These are phyloP conservation scores for Hypoxylon rubiginosum DNA, from an alignment of 2,329 filamentous ascomycete species.

Conservation along the genomic window DNA sequence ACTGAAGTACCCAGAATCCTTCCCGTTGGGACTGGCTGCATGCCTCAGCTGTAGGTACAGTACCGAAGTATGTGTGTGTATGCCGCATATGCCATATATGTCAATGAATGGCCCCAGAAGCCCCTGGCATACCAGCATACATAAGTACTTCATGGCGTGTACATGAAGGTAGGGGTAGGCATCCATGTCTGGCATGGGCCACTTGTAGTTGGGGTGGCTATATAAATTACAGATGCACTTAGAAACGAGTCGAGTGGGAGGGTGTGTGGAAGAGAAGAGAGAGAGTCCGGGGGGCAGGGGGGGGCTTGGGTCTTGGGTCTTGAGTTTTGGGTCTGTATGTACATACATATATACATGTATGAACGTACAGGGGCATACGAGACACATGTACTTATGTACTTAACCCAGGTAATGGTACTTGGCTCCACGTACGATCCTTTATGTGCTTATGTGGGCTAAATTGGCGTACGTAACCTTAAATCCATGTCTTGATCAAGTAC, in stretches of 20 bases:
- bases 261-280: not conserved
- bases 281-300: slow-evolving; percentile 27
- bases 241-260: slow-evolving; percentile 3
- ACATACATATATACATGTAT: not conserved
- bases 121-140: slow-evolving; percentile 32
- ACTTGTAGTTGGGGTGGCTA: slow-evolving; percentile 32
- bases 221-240: slow-evolving; percentile 19
- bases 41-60: slow-evolving; percentile 33
- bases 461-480: slow-evolving; percentile 31
- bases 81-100: slow-evolving; percentile 30
- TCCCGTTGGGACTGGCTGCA: slow-evolving; percentile 38
- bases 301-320: not conserved
- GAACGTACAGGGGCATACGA: not conserved
- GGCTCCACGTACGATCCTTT: not conserved
- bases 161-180: slow-evolving; percentile 11
- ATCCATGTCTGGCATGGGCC: slow-evolving; percentile 16
- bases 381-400: not conserved
- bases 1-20: slow-evolving; percentile 30
- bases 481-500: not conserved
- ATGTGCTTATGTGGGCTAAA: slow-evolving; percentile 5
- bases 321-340: slow-evolving; percentile 4
- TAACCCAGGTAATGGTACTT: not conserved
- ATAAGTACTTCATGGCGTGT: slow-evolving; percentile 4
- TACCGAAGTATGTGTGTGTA: slow-evolving; percentile 13
- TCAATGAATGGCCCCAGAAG: slow-evolving; percentile 26